Conservation (phyloP, 2,329 filamentous ascomycete genomes). For the Sclerotiophoma versabilis region DNA sequence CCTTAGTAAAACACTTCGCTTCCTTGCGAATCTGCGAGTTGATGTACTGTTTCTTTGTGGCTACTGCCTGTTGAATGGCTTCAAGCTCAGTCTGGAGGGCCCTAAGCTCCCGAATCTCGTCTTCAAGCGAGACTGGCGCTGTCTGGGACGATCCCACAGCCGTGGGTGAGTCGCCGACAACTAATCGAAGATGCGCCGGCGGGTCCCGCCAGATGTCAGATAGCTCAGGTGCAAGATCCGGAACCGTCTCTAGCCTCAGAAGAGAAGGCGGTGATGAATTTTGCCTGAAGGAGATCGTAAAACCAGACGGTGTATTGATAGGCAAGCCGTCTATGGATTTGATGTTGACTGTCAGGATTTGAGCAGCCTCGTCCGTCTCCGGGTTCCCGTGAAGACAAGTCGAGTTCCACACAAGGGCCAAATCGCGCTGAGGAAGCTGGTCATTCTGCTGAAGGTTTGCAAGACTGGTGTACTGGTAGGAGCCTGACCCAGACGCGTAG, state of each 20-base stretch:
- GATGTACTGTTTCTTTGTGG: slow-evolving; percentile 47
- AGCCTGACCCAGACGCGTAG: slow-evolving; percentile 45
- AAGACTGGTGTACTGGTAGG: slow-evolving; percentile 35
- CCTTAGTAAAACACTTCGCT: slow-evolving; percentile 44
- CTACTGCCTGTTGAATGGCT: slow-evolving; percentile 47
- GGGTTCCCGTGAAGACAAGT: slow-evolving; percentile 47
- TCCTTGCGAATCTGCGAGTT: slow-evolving; percentile 40
- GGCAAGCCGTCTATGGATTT: slow-evolving; percentile 48
- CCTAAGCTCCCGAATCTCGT: slow-evolving; percentile 52
- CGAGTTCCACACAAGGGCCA: slow-evolving; percentile 50
- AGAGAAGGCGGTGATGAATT: slow-evolving; percentile 45
- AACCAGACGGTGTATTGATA: slow-evolving; percentile 43
- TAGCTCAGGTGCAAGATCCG: slow-evolving; percentile 38
- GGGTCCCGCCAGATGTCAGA: slow-evolving; percentile 49
- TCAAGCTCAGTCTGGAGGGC: slow-evolving; percentile 49
- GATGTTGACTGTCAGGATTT: slow-evolving; percentile 51
- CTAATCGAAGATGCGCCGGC: slow-evolving; percentile 42
- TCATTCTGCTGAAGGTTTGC: slow-evolving; percentile 44
- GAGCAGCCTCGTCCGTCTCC: slow-evolving; percentile 40
- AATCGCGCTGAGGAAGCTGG: slow-evolving; percentile 43
- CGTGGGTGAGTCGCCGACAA: slow-evolving; percentile 25
- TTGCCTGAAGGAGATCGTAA: slow-evolving; percentile 52
- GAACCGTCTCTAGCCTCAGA: slow-evolving; percentile 44
- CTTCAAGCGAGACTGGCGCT: slow-evolving; percentile 36
- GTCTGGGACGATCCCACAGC: slow-evolving; percentile 6